Evolutionary conservation across 2,329 filamentous ascomycete genomes (phyloP).

Genomic region (Ascochyta fabae): DNA sequence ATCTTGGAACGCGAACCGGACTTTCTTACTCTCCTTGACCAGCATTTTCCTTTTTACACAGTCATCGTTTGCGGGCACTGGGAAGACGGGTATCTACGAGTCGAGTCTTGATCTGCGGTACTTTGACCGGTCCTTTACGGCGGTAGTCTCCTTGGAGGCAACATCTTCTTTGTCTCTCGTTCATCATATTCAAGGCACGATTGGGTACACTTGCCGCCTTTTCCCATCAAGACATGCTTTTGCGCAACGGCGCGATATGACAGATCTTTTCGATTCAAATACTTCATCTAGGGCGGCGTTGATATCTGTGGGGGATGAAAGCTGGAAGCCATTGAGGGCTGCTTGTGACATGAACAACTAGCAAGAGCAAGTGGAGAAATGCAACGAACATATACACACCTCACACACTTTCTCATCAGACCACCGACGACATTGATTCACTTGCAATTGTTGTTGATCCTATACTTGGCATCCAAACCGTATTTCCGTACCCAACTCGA

Average conservation of each 20-base stretch:
- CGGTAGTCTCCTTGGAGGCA: constrained; percentile 11
- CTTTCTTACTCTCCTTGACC: constrained; percentile 38
- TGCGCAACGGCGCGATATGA: constrained; percentile 10
- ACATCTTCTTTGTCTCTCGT: constrained; percentile 28
- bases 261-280: constrained; percentile 15
- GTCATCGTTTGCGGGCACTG: constrained; percentile 24
- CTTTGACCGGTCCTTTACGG: constrained; percentile 36
- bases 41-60: constrained; percentile 30
- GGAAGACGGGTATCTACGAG: constrained; percentile 38
- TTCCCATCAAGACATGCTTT: constrained; percentile 7
- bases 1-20: constrained; percentile 40
- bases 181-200: constrained; percentile 20
- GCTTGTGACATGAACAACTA: constrained; percentile 5
- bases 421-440: too few species aligned
- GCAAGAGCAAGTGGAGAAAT: constrained; percentile 4
- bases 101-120: constrained; percentile 26
- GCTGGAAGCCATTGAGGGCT: not conserved
- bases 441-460: too few species aligned
- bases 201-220: constrained; percentile 8
- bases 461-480: too few species aligned
- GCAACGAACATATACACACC: constrained; percentile 16
- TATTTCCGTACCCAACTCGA: not conserved
- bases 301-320: constrained; percentile 8
- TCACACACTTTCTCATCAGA: not conserved
- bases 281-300: constrained; percentile 16